These are phyloP conservation scores for Casuarina equisetifolia DNA, from an alignment of 306 rosid genomes.

Conservation along the genomic window DNA sequence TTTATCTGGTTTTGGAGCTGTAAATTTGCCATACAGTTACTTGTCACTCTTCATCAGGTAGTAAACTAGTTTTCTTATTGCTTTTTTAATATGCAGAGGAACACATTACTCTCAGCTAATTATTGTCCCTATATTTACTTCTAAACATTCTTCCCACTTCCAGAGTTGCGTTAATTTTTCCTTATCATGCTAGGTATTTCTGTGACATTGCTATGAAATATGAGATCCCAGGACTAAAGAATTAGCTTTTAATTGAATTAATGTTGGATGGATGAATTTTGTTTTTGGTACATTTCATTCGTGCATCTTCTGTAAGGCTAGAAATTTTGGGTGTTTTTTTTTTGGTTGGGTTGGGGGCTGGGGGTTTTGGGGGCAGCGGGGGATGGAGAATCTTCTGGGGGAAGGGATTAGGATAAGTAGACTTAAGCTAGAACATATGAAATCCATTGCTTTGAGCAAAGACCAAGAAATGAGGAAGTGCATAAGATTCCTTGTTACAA, in stretches of 20 bases:
- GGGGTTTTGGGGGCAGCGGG: background rate
- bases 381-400: background rate
- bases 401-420: no score
- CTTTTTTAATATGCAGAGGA: background rate
- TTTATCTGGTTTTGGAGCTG: conserved; percentile 94
- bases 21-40: conserved; percentile 88
- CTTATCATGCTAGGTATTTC: background rate
- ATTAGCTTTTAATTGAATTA: background rate
- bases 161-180: background rate
- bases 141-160: background rate
- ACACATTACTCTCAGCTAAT: background rate
- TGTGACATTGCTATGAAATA: no score
- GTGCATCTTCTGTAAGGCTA: background rate
- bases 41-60: conserved; percentile 90
- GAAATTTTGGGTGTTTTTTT: no score
- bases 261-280: background rate
- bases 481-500: background rate
- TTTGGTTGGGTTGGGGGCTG: background rate
- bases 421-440: background rate
- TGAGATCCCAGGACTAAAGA: no score
- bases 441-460: background rate
- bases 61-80: background rate
- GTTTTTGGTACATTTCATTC: background rate
- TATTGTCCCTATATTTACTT: background rate
- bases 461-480: background rate